Conservation (phyloP, 2,329 filamentous ascomycete species). For the Xylariaceae sp. region DNA sequence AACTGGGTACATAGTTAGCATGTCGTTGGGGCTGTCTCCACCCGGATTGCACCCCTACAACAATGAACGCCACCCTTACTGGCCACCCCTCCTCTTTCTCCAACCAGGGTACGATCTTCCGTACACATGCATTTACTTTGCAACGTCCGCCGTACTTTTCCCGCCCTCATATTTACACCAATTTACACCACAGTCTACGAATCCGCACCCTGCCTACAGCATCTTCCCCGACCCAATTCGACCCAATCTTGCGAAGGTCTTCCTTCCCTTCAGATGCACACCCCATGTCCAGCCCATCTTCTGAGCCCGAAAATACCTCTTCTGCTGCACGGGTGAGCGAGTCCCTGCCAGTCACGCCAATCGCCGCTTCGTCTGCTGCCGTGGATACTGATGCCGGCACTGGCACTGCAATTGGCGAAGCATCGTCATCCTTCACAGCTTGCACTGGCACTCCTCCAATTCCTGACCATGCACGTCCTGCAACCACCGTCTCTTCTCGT, state of each 20-base stretch:
- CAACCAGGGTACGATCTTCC: constrained; percentile 10
- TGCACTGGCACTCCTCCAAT: constrained; percentile 28
- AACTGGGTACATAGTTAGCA: background rate
- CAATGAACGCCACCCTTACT: constrained; percentile 21
- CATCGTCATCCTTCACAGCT: constrained; percentile 25
- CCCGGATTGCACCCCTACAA: constrained; percentile 6
- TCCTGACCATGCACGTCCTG: constrained; percentile 24
- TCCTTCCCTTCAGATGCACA: constrained; percentile 45
- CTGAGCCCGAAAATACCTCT: constrained; percentile 54
- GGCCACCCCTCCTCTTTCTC: constrained; percentile 17
- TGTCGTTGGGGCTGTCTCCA: constrained; percentile 13
- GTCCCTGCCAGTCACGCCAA: constrained; percentile 21
- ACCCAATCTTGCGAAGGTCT: constrained; percentile 16
- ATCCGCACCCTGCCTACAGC: background rate
- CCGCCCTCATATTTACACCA: constrained; percentile 14
- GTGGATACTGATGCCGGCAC: background rate
- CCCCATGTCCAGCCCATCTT: constrained; percentile 54
- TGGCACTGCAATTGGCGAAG: constrained; percentile 29
- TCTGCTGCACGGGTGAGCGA: constrained; percentile 34
- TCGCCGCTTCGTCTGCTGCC: constrained; percentile 17
- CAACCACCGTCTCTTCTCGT: constrained; percentile 23
- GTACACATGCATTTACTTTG: constrained; percentile 16
- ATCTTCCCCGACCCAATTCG: constrained; percentile 10
- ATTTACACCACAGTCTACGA: no score
- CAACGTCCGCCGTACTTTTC: constrained; percentile 27